Evolutionary conservation across 1,284 basidiomycete genomes (phyloP), one percentile per base, ranked within the genome.

Genomic region (Trametes pubescens): DNA sequence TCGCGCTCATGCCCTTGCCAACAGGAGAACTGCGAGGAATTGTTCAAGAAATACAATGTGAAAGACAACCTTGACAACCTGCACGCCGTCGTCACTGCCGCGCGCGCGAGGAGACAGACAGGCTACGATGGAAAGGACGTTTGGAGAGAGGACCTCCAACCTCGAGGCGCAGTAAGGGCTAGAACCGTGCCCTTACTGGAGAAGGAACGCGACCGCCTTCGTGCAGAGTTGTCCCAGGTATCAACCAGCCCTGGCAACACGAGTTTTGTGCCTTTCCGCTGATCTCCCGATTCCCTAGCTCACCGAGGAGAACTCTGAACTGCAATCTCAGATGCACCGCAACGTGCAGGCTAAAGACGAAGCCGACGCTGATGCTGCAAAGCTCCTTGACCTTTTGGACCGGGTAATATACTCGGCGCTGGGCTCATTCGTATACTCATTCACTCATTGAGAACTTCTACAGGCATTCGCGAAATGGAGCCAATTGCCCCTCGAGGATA

Each of bases 51-150:
- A 61, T 89, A 89, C 71, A 81, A 84, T 55, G 85, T 90, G 1
- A 84, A 85, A 64, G 84, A 87, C 51, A 88, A 86, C 66, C 83
- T 92, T 26, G 90, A 93, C 72, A 82, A 80, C 5, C 79, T 93
- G 10, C 91, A 93, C 65, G 79, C 81, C 11, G 84, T 91, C 11
- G 86, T 92, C 0, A 85, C 80, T 4, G 90, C 91, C 49, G 90
- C 89, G 0, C 85, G 87, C n/a, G 81, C 84, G n/a, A 80, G 87
- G 32, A 87, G 86, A 64, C 78, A 82, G 57, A 74, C 73, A n/a
- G 81, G 81, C 44, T 72, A 74, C 18, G 69, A 70, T 10, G 78
- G 78, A 0, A 82, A 80, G n/a, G 88, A 91, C 71, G 70, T 82
- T 0, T 92, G 90, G 90, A 82, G 77, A 65, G 83, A 87, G 54